These are phyloP conservation scores for Coix lacrymajobi DNA, from an alignment of 176 grass and related monocot genomes.

Conservation along the genomic window DNA sequence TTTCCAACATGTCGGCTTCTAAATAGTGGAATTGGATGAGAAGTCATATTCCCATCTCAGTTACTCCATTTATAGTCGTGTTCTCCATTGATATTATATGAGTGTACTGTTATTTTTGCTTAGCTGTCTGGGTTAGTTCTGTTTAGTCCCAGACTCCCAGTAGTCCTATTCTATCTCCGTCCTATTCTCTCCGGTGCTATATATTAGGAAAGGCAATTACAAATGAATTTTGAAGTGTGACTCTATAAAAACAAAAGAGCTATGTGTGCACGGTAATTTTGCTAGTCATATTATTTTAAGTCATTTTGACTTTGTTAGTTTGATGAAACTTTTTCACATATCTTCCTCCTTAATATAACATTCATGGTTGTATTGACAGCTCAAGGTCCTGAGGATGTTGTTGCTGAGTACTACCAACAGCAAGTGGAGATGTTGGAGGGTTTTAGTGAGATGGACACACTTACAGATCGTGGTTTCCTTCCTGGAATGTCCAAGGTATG, in stretches of 20 bases:
- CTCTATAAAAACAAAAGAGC: neutral
- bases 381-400: constrained; percentile 67
- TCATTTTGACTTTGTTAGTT: neutral
- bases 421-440: constrained; percentile 97
- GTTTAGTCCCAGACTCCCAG: neutral
- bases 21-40: neutral
- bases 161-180: neutral
- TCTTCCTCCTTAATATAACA: neutral
- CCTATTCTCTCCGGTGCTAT: neutral
- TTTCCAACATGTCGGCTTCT: neutral
- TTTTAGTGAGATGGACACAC: constrained; percentile 97
- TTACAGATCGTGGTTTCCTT: constrained; percentile 90
- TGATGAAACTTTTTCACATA: neutral
- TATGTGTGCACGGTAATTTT: neutral
- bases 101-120: neutral
- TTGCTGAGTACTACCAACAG: constrained; percentile 95
- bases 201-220: neutral
- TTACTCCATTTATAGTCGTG: neutral
- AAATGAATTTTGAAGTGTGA: neutral
- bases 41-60: neutral
- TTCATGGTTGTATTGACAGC: constrained; percentile 6
- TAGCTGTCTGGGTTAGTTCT: neutral
- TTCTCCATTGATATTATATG: neutral
- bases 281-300: neutral
- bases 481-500: constrained; percentile 90